Conservation (phyloP, 352 stramenopile genomes). For the Globisporangium nodosum region DNA sequence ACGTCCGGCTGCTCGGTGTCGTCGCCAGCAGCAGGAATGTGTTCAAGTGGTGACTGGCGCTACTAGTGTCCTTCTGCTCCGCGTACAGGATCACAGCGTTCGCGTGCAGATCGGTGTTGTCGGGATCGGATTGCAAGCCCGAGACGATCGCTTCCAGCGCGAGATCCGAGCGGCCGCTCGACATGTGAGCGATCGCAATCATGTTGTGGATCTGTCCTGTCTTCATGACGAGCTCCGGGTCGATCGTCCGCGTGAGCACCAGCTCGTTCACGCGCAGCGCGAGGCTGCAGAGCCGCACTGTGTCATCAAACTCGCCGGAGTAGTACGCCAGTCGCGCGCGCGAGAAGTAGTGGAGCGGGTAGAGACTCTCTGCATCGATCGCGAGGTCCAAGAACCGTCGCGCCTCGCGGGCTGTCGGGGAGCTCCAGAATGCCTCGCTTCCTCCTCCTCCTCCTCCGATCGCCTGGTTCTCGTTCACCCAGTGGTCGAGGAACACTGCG, state of each 20-base stretch:
- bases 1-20: conserved; percentile 8
- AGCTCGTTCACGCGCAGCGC: conserved; percentile 26
- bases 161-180: conserved; percentile 18
- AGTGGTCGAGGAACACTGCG: conserved; percentile 26
- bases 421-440: conserved; percentile 17
- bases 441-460: neutral
- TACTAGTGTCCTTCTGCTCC: conserved; percentile 11
- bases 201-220: conserved; percentile 41
- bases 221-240: conserved; percentile 33
- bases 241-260: conserved; percentile 26
- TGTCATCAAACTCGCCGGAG: conserved; percentile 23
- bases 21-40: conserved; percentile 17
- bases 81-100: conserved; percentile 40
- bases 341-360: conserved; percentile 36
- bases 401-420: conserved; percentile 23
- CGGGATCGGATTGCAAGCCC: conserved; percentile 29
- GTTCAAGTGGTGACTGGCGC: conserved; percentile 20
- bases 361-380: conserved; percentile 19
- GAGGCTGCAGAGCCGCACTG: conserved; percentile 16
- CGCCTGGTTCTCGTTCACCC: conserved; percentile 16
- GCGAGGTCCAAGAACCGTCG: conserved; percentile 26
- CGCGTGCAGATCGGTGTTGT: conserved; percentile 36
- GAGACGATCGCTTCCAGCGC: conserved; percentile 27
- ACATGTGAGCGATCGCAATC: conserved; percentile 25
- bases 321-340: conserved; percentile 33